Evolutionary conservation across 2,329 filamentous ascomycete genomes (phyloP), one percentile per base, ranked within the genome.

Genomic region (Penicillium sp.): DNA sequence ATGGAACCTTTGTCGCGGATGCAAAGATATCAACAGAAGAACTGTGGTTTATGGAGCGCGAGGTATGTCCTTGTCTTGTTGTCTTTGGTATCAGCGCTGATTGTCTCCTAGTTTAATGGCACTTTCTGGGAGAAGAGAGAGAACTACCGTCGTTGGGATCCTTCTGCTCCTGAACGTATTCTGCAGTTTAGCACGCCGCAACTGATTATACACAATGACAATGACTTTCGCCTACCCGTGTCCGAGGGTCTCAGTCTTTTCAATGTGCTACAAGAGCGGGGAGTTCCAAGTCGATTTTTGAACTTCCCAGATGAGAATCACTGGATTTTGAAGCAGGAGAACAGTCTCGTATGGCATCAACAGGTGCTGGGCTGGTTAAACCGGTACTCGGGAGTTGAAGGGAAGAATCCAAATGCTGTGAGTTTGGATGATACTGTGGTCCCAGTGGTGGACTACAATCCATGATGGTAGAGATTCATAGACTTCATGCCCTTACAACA

Each of bases 321-420:
- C 50, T 81, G 64, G 85, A 87, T 95, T 2, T 54, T 89, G 30
- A 90, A 92, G 55, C 83, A 81, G 0, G 88, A 94, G 64, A 95
- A 95, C 62, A 84, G 80, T n/a, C 66, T 94, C 12, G 76, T 90
- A 4, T 95, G 89, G 89, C 86, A 95, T 54, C 76, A 77, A 44
- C 84, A 87, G 57, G 87, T 94, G 11, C 60, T 94, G 11, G 76
- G 75, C 27, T 95, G 84, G 79, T 72, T 82, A 47, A 79, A 79
- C 48, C 66, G 66, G 48, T 74, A 76, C 32, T 62, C 64, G 2
- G 65, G 64, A 2, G 40, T 66, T 15, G 54, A 37, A 20, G 42
- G 50, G 32, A 44, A 39, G 23, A 60, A 61, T 22, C 44, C 55
- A 1, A 29, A 55, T 28, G 54, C 60, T 11, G 51, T 64, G n/a